Evolutionary conservation across 2,329 filamentous ascomycete genomes (phyloP).

Genomic region (Monosporascus cannonballus): DNA sequence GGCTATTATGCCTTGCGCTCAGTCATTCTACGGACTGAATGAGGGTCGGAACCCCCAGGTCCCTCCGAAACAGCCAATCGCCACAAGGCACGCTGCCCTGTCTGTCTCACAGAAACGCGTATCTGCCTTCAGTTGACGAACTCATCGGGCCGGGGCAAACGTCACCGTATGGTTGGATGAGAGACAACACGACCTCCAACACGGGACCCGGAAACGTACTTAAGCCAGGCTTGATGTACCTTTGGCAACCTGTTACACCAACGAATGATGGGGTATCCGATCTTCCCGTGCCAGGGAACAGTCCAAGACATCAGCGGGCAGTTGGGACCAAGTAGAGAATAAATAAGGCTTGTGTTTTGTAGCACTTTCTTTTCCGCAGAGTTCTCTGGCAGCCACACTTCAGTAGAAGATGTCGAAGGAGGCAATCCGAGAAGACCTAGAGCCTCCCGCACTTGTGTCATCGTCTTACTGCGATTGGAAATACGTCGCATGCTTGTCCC

Average conservation of each 20-base stretch:
- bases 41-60: not conserved
- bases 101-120: not conserved
- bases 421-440: too few species aligned
- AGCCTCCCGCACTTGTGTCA: too few species aligned
- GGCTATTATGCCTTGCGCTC: too few species aligned
- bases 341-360: too few species aligned
- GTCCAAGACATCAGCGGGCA: too few species aligned
- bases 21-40: too few species aligned
- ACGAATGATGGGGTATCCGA: not conserved
- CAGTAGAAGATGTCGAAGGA: too few species aligned
- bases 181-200: not conserved
- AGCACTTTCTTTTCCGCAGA: too few species aligned
- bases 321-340: too few species aligned
- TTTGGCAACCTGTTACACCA: not conserved
- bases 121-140: not conserved
- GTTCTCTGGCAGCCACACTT: too few species aligned
- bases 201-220: not conserved
- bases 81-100: not conserved
- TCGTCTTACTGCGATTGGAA: too few species aligned
- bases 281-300: not conserved
- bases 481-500: too few species aligned
- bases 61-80: not conserved
- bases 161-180: not conserved
- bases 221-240: not conserved
- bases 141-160: not conserved